Percentiles rank a stretch among this genome's conserved stretches.
Evolutionary conservation across 768 basidiomycete species (phyloP).

Genomic region (Trametes maxima): DNA sequence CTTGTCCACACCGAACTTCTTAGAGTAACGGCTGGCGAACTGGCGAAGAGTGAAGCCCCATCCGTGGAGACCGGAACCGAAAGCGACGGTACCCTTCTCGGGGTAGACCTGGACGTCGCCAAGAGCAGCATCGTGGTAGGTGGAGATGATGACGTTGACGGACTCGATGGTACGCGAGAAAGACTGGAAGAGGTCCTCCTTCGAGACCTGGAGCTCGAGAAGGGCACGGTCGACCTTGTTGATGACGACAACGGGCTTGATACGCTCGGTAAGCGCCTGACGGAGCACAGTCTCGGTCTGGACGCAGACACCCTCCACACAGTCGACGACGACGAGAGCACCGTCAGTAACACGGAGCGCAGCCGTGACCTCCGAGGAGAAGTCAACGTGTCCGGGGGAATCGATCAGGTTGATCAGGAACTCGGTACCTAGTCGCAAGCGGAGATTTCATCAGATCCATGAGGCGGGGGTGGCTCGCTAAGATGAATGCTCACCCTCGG

Average conservation of each 20-base stretch:
- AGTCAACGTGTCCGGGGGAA: constrained; percentile 99
- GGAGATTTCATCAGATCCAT: constrained; percentile 15
- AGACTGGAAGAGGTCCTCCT: constrained; percentile 96
- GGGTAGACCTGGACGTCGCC: constrained; percentile 99
- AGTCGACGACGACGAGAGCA: constrained; percentile 99
- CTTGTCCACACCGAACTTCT: constrained; percentile 99
- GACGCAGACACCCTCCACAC: constrained; percentile 99
- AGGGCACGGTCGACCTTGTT: constrained; percentile 99
- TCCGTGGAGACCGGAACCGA: constrained; percentile 98
- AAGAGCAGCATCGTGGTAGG: constrained; percentile 90
- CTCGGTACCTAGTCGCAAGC: constrained; percentile 63
- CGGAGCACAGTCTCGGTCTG: constrained; percentile 99
- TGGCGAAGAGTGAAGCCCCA: constrained; percentile 99
- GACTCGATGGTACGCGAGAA: constrained; percentile 97
- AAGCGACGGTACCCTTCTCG: constrained; percentile 97
- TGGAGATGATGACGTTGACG: constrained; percentile 98
- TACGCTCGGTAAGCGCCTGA: constrained; percentile 95
- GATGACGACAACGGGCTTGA: constrained; percentile 99
- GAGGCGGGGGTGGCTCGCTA: not conserved
- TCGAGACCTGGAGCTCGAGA: constrained; percentile 95
- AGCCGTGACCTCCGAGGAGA: constrained; percentile 99
- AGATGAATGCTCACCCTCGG: constrained; percentile 60
- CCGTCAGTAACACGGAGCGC: constrained; percentile 99
- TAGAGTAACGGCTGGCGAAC: constrained; percentile 91
- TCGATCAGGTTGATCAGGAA: constrained; percentile 99